Conservation (phyloP, 2,329 filamentous ascomycete species). For the Scorias spongiosa region DNA sequence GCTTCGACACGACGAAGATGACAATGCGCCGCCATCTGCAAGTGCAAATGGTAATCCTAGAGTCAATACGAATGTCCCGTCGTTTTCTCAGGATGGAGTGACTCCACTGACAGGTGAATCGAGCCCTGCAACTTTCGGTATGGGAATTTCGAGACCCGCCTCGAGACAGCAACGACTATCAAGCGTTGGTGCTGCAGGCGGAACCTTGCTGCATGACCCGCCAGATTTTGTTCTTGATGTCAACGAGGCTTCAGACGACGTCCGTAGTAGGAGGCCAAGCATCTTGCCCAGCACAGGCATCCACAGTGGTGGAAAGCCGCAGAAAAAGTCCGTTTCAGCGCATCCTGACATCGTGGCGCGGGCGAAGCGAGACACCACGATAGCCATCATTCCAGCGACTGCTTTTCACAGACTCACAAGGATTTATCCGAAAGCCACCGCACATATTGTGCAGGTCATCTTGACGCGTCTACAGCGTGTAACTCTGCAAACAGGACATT, state of each 20-base stretch:
- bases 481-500: conserved; percentile 84
- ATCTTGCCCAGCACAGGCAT: not conserved
- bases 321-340: conserved; percentile 50
- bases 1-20: conserved; percentile 53
- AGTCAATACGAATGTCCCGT: conserved; percentile 9
- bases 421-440: conserved; percentile 88
- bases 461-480: conserved; percentile 86
- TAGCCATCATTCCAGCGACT: conserved; percentile 93
- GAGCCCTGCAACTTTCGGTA: not conserved
- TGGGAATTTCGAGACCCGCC: not conserved
- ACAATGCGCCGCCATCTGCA: conserved; percentile 27
- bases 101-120: not conserved
- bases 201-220: not conserved
- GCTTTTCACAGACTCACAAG: conserved; percentile 85
- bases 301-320: conserved; percentile 6
- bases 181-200: not conserved
- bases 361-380: conserved; percentile 90
- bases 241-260: not conserved
- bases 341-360: conserved; percentile 96
- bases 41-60: conserved; percentile 10
- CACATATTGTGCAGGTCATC: conserved; percentile 96
- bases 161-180: not conserved
- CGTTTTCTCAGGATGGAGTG: not conserved
- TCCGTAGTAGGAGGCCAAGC: not conserved
- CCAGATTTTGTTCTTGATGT: conserved; percentile 60